Percentiles rank a stretch among this genome's conserved stretches.
Evolutionary conservation across 1,139 yeast species (phyloP).

Genomic region (Magnusiomyces magnusii): DNA sequence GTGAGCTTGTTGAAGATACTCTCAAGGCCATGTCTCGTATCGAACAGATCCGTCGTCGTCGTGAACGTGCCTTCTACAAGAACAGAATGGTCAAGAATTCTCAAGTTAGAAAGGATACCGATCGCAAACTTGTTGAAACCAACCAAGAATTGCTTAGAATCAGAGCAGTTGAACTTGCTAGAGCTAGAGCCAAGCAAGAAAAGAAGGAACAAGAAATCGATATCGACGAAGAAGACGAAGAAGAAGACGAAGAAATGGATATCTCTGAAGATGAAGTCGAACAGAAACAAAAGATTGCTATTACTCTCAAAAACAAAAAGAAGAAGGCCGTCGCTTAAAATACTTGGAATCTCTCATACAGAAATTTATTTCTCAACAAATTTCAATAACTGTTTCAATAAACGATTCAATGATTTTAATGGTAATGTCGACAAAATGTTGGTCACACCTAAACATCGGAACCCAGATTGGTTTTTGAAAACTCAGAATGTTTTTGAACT

Average conservation of each 20-base stretch:
- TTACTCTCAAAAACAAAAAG: slow-evolving; percentile 61
- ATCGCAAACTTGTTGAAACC: slow-evolving; percentile 77
- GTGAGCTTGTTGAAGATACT: slow-evolving; percentile 92
- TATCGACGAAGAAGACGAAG: slow-evolving; percentile 40
- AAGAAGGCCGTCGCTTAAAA: slow-evolving; percentile 25
- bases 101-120: slow-evolving; percentile 76
- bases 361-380: too few relatives aligned
- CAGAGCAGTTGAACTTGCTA: slow-evolving; percentile 87
- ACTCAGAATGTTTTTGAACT: too few relatives aligned
- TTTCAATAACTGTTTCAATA: too few relatives aligned
- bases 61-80: slow-evolving; percentile 98
- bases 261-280: slow-evolving; percentile 34
- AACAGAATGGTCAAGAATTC: slow-evolving; percentile 98
- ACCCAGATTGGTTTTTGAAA: too few relatives aligned
- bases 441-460: too few relatives aligned
- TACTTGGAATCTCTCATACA: too few relatives aligned
- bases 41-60: slow-evolving; percentile 90
- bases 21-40: slow-evolving; percentile 93
- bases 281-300: slow-evolving; percentile 59
- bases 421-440: too few relatives aligned
- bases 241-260: slow-evolving; percentile 43
- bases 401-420: too few relatives aligned
- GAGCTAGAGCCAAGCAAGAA: slow-evolving; percentile 64
- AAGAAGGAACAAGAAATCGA: slow-evolving; percentile 49
- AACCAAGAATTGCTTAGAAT: slow-evolving; percentile 84